Evolutionary conservation across 345 rosid genomes (phyloP).

Genomic region (Melaleuca quinquenervia): DNA sequence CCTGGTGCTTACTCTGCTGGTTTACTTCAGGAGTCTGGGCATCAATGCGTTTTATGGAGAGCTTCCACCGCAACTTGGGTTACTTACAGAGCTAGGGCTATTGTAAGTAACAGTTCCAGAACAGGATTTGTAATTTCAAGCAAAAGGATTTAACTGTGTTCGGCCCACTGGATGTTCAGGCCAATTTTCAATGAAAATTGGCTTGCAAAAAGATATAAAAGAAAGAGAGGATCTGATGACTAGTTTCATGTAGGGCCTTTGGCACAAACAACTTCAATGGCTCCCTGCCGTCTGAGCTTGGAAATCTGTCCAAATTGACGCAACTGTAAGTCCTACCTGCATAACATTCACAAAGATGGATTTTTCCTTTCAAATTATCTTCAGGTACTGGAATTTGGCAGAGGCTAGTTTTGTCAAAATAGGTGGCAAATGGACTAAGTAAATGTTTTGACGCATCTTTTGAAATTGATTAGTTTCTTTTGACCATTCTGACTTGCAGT

Average conservation of each 20-base stretch:
- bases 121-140: not conserved
- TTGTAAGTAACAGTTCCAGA: conserved; percentile 26
- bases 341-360: not conserved
- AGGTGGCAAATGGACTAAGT: not conserved
- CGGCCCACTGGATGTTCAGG: not conserved
- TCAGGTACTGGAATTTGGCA: not conserved
- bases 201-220: not conserved
- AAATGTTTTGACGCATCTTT: not conserved
- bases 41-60: conserved; percentile 53
- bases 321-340: not conserved
- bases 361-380: not conserved
- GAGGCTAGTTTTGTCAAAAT: not conserved
- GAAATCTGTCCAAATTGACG: not conserved
- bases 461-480: not conserved
- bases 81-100: conserved; percentile 30
- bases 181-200: not conserved
- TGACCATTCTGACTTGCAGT: not conserved
- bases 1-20: not conserved
- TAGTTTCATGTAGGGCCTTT: not conserved
- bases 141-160: not conserved
- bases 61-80: conserved; percentile 58
- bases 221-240: not conserved
- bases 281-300: not conserved
- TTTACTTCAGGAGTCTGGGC: conserved; percentile 30
- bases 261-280: not conserved